Conservation (phyloP, 2,329 filamentous ascomycete species). For the Dothideomycetes sp. region DNA sequence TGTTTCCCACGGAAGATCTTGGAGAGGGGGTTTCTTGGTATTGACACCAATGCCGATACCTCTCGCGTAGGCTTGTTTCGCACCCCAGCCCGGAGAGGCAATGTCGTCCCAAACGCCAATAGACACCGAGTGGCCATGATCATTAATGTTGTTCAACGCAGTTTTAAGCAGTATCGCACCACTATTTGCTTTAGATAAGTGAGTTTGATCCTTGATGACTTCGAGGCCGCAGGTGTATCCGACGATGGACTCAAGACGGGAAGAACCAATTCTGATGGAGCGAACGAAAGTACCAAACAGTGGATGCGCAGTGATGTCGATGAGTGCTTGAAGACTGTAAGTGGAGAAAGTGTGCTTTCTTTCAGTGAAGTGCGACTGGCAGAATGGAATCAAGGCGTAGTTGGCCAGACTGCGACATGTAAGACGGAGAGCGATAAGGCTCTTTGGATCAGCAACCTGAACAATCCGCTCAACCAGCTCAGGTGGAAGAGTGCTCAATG, state of each 20-base stretch:
- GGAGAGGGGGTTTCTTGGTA: too few species aligned
- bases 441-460: background rate
- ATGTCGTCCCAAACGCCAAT: background rate
- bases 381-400: background rate
- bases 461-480: background rate
- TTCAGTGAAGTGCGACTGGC: background rate
- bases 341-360: background rate
- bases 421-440: background rate
- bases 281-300: conserved; percentile 3
- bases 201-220: background rate
- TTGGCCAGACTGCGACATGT: background rate
- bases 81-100: too few species aligned
- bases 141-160: background rate
- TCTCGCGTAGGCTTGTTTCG: too few species aligned
- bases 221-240: background rate
- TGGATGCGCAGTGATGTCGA: conserved; percentile 3
- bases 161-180: background rate
- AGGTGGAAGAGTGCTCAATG: background rate
- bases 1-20: too few species aligned
- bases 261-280: background rate
- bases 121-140: background rate
- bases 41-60: too few species aligned
- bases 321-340: conserved; percentile 1
- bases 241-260: background rate
- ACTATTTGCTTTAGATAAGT: background rate